Base-by-base conservation (phyloP, 2,329 filamentous ascomycete genomes). In the Xylariales sp. region DNA sequence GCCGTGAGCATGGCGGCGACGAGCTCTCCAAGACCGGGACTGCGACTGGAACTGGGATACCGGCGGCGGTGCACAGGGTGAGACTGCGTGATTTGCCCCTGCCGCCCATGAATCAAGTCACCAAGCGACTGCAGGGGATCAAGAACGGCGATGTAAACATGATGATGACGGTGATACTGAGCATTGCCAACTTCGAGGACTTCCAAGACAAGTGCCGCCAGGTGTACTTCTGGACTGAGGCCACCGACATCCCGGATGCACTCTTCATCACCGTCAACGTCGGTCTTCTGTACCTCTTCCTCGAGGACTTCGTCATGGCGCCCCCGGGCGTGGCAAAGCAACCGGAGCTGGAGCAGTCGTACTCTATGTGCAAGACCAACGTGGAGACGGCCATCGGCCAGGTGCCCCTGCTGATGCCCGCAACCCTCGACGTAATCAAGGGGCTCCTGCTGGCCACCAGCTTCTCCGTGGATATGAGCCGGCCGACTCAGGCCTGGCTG, bases 61-160 rank as follows among this genome's bases (percentile, higher is more conserved):
- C n/a, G n/a, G n/a, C n/a, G n/a, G n/a, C n/a, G n/a, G 25, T 37
- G 18, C 23, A 16, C 14, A 57, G 62, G 12, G 70, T 73, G 36
- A 55, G 78, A 11, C 53, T 77, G 16, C 57, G 62, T n/a, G 70
- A 75, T 37, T 55, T 78, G n/a, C 65, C 69, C 4, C 67, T 78
- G 61, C 75, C 75, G 6, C 73, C 75, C 1, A 66, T 72, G 56
- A 59, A 66, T 5, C 54, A 71, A 2, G 74, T 78, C 3, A 63
- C 75, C 2, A 55, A 57, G 7, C 52, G 73, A 25, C 54, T 78
- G 32, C 70, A 72, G 37, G 63, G 70, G 30, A 57, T 70, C 33
- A 74, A 70, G 51, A 53, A 70, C 66, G 57, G 58, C 0, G 69
- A 55, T 5, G 49, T 69, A 0, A 69, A 71, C 0, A 61, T 65